Evolutionary conservation across 2,329 filamentous ascomycete species (phyloP), one percentile per base, ranked within the genome.

Genomic region (Calonectria pseudoreteaudii): DNA sequence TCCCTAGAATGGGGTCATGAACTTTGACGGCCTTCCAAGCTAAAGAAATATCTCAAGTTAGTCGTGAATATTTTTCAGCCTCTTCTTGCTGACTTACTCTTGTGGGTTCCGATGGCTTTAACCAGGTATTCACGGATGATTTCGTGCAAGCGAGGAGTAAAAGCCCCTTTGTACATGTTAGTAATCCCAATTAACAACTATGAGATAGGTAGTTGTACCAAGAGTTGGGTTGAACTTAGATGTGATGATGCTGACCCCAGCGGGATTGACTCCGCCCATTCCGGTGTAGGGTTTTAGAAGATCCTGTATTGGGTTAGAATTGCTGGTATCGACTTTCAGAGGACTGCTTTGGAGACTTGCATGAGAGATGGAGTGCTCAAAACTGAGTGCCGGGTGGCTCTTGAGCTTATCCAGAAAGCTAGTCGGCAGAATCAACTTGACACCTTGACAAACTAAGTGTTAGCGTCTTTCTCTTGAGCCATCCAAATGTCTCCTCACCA

Each of bases 191-290:
- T 28, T 3, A 38, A 10, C 6, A 1, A 20, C 2, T n/a, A 2
- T 28, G 3, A 26, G 28, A 7, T 18, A 18, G 30, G 14, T 47
- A 47, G 47, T 26, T 52, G 11, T 68, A 68, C 66, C 23, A 7
- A 68, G 34, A 47, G 50, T 60, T 47, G 66, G 66, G 66, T 68
- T 68, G 13, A 68, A 60, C 23, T 68, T 68, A n/a, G 34, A 58
- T 26, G 26, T 34, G 26, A 68, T 58, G 3, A 68, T 30, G 28
- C 41, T 60, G 9, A 68, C 66, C 28, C 52, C 66, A 2, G 11
- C 23, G 28, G 50, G 49, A n/a, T 28, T 38, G 8, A 68, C 23
- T 11, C 50, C 66, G 2, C 66, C 66, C 36, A 68, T 44, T n/a
- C 53, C 50, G 4, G 50, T 68, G 52, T 68, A 68, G 4, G 34